Base-by-base conservation (phyloP, 2,329 filamentous ascomycete genomes). In the Nannizziopsis barbatae region DNA sequence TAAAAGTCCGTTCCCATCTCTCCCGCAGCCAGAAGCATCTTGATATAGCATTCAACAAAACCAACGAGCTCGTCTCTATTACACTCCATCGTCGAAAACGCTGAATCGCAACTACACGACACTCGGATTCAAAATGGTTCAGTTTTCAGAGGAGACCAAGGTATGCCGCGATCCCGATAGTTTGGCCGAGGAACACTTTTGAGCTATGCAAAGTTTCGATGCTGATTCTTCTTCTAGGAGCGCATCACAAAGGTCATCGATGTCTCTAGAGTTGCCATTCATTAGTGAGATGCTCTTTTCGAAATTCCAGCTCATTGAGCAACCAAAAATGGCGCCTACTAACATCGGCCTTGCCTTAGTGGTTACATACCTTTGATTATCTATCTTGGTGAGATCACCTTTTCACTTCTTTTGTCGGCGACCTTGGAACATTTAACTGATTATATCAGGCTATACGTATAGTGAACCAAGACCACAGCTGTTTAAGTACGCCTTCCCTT, bases 231-330 rank as follows among this genome's bases (percentile, higher is more conserved):
- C 8, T 8, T 31, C 20, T 15, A 95, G 90, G 92, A 98, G 83
- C 88, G 92, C 76, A 95, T 98, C 71, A 83, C 86, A 63, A 90
- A 89, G 76, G 78, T 96, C 73, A 92, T 98, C 67, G 92, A 96
- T 70, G 74, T 95, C 67, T 92, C 88, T 54, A 81, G 89, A 62
- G 83, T 95, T 61, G 88, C 86, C 52, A 84, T 98, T 64, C 92
- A 98, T 74, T 98, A 96, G 87, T 93, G 79, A 57, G 84, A 65
- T 22, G 18, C 10, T 1, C 31, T 5, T 12, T 6, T 5, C 8
- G n/a, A 15, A 38, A 20, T 22, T 5, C 27, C 30, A 8, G 22
- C 12, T 32, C 27, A 3, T 31, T 22, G 17, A n/a, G n/a, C 10
- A 47, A 36, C 33, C 33, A 5, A 36, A 30, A 42, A 12, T 22